phyloP scores from a whole-genome alignment of 257 asterid species.

The Penstemon newberryi region DNA sequence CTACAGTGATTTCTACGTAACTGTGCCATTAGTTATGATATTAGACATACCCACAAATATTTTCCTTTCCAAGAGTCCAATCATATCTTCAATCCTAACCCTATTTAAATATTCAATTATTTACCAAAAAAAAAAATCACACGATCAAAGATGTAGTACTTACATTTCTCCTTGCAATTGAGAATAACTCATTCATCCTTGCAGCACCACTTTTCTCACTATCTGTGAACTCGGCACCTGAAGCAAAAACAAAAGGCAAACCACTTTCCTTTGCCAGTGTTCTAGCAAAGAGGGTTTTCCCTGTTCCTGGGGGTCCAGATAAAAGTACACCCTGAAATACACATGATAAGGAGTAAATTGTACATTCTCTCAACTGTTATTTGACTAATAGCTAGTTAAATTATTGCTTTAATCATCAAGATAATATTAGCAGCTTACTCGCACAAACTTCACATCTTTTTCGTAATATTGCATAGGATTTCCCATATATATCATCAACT shows the following conservation, averaged over 20 bases:
- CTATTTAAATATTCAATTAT: slow-evolving; percentile 19
- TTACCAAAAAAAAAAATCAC: slow-evolving; percentile 27
- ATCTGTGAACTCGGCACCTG: slow-evolving; percentile 98
- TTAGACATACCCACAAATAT: slow-evolving; percentile 13
- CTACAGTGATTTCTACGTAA: background rate
- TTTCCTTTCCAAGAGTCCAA: slow-evolving; percentile 5
- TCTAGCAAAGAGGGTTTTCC: slow-evolving; percentile 95
- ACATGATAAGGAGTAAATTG: slow-evolving; percentile 22
- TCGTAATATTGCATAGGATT: slow-evolving; percentile 95
- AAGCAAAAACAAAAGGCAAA: slow-evolving; percentile 96
- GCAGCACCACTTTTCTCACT: slow-evolving; percentile 96
- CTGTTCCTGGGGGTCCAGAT: slow-evolving; percentile 99
- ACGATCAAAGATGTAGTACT: slow-evolving; percentile 36
- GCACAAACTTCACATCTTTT: slow-evolving; percentile 88
- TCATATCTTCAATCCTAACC: slow-evolving; percentile 16
- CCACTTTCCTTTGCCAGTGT: slow-evolving; percentile 95
- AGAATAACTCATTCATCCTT: slow-evolving; percentile 81
- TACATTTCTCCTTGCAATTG: slow-evolving; percentile 91
- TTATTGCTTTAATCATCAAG: slow-evolving; percentile 23
- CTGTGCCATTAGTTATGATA: background rate
- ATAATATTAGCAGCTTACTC: slow-evolving; percentile 59
- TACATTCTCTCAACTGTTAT: background rate
- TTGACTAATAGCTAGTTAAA: slow-evolving; percentile 22
- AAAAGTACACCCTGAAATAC: slow-evolving; percentile 88
- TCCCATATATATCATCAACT: slow-evolving; percentile 92